Evolutionary conservation across 1,284 basidiomycete species (phyloP).

Genomic region (Sanghuangporus baumii): DNA sequence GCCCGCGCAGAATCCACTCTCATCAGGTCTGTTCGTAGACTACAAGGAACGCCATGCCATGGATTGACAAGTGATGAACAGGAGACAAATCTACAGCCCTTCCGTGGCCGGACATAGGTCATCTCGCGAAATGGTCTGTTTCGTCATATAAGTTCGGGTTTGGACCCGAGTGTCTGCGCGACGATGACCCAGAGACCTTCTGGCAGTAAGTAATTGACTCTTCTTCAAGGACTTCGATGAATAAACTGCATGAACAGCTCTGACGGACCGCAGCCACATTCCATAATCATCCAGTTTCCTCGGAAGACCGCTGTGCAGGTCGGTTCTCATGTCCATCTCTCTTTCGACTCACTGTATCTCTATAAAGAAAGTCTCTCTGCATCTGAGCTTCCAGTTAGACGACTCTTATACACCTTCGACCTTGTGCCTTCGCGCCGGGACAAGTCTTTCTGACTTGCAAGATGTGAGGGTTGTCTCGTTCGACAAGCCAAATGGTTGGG

Average conservation of each 20-base stretch:
- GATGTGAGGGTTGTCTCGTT: conserved; percentile 84
- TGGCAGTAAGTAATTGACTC: conserved; percentile 75
- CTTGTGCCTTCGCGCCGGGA: conserved; percentile 87
- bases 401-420: conserved; percentile 97
- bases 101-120: conserved; percentile 72
- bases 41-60: neutral
- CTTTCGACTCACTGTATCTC: neutral
- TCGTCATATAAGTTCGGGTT: conserved; percentile 97
- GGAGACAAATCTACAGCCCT: conserved; percentile 1
- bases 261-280: conserved; percentile 96
- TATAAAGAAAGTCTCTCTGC: conserved; percentile 82
- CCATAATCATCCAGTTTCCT: conserved; percentile 91
- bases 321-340: conserved; percentile 18
- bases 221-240: neutral
- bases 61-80: neutral
- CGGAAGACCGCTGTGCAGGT: conserved; percentile 89
- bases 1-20: neutral
- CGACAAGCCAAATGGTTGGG: conserved; percentile 93
- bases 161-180: conserved; percentile 87
- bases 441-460: conserved; percentile 87
- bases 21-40: neutral
- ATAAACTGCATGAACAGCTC: conserved; percentile 51
- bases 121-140: conserved; percentile 91
- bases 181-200: conserved; percentile 87
- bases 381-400: conserved; percentile 82